A percentile compares a stretch with the other conserved stretches of the same genome.
Conservation (phyloP, 768 basidiomycete species). For the Rhizopogon vesiculosus region DNA sequence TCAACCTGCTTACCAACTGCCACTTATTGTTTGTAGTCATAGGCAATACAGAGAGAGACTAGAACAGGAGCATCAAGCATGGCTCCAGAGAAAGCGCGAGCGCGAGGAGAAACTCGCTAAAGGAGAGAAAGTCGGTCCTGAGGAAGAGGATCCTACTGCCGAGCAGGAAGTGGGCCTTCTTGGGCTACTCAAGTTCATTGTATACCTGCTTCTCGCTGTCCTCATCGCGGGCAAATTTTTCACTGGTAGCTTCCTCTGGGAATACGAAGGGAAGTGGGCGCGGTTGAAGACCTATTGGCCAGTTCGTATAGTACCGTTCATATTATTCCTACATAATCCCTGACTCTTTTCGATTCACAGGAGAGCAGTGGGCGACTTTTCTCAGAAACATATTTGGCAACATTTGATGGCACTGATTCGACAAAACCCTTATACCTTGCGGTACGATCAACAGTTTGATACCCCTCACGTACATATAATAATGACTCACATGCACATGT, state of each 20-base stretch:
- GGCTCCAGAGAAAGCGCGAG: conserved; percentile 66
- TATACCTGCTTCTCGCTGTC: conserved; percentile 49
- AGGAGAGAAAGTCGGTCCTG: conserved; percentile 69
- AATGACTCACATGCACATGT: conserved; percentile 8
- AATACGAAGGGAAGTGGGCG: conserved; percentile 63
- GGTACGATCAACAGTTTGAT: conserved; percentile 36
- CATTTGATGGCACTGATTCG: conserved; percentile 66
- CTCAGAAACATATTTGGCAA: conserved; percentile 62
- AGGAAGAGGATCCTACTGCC: conserved; percentile 70
- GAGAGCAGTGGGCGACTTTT: conserved; percentile 65
- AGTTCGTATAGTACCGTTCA: conserved; percentile 30
- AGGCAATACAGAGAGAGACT: conserved; percentile 61
- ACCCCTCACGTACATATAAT: neutral
- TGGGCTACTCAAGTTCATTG: conserved; percentile 65
- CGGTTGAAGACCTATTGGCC: conserved; percentile 61
- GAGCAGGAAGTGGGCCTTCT: conserved; percentile 59
- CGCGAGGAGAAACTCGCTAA: conserved; percentile 69
- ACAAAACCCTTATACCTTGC: conserved; percentile 79
- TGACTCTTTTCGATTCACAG: conserved; percentile 6
- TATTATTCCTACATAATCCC: neutral
- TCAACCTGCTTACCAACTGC: neutral
- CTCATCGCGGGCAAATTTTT: conserved; percentile 75
- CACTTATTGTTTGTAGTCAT: conserved; percentile 38
- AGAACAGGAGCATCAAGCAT: conserved; percentile 56
- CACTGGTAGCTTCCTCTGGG: conserved; percentile 86